These are phyloP conservation scores for Coprinopsis sp. DNA, from an alignment of 768 basidiomycete species.

Conservation along the genomic window DNA sequence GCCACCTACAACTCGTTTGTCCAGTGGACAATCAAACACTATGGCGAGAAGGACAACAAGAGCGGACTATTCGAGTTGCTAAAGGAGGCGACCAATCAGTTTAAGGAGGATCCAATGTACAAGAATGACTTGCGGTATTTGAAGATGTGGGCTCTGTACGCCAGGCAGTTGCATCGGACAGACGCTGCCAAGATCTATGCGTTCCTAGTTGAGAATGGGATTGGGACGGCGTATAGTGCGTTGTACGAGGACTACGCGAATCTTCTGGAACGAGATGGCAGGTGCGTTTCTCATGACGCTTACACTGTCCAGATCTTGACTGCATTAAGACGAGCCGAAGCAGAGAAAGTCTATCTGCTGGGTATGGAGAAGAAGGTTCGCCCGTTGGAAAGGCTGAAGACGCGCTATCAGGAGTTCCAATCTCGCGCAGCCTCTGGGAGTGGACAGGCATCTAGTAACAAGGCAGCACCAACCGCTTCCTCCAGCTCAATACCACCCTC, in stretches of 20 bases:
- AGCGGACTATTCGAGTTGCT: slow-evolving; percentile 79
- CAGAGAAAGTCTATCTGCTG: slow-evolving; percentile 73
- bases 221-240: slow-evolving; percentile 72
- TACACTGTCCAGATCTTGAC: slow-evolving; percentile 1
- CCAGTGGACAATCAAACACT: slow-evolving; percentile 83
- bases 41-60: slow-evolving; percentile 58
- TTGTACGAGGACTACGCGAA: slow-evolving; percentile 91
- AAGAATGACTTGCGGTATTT: slow-evolving; percentile 86
- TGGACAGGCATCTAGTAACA: slow-evolving; percentile 23
- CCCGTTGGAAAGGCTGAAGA: slow-evolving; percentile 81
- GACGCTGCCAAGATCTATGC: slow-evolving; percentile 68
- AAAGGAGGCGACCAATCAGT: slow-evolving; percentile 77
- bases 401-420: slow-evolving; percentile 76
- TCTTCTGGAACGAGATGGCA: slow-evolving; percentile 67
- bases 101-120: slow-evolving; percentile 80
- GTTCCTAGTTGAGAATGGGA: slow-evolving; percentile 65
- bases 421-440: slow-evolving; percentile 36
- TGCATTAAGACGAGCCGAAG: slow-evolving; percentile 58
- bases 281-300: slow-evolving; percentile 47
- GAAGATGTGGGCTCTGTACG: slow-evolving; percentile 87
- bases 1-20: slow-evolving; percentile 84
- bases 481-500: slow-evolving; percentile 16
- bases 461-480: slow-evolving; percentile 26
- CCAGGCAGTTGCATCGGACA: slow-evolving; percentile 70
- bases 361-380: slow-evolving; percentile 81